Evolutionary conservation across 2,329 filamentous ascomycete species (phyloP), one percentile per base, ranked within the genome.

Genomic region (Metarhizium brunneum): DNA sequence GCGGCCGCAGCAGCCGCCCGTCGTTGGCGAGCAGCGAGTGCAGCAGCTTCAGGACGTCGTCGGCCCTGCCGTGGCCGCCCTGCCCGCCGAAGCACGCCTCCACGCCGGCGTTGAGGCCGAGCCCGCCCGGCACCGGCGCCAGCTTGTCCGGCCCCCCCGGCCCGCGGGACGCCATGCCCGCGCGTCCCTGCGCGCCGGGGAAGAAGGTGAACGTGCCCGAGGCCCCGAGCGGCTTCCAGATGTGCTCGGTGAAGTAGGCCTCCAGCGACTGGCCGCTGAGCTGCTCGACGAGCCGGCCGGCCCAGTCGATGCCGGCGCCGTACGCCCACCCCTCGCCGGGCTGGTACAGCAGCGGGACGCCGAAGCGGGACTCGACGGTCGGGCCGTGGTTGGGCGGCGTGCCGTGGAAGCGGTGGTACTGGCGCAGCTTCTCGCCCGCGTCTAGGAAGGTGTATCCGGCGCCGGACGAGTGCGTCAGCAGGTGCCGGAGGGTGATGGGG

Each of bases 291-390:
- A 25, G 3, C 25, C 25, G 25, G 0, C 66, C 66, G 0, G 61
- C 65, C 67, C 68, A 70, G 57, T 69, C 64, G 6, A 68, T 20
- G 0, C 61, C 61, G 29, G 57, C 59, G n/a, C 68, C 64, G 45
- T 69, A 70, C 0, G 49, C 53, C 66, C 66, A 71, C 4, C 60
- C 58, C 11, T 57, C 48, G 1, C 67, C 67, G 0, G 68, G 68
- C 35, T 68, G 62, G 50, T 66, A 66, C 3, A 68, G 42, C 3
- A 70, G 53, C 0, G 69, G 69, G 14, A 50, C n/a, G 6, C 16
- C 29, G 48, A 32, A 50, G 48, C 48, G 48, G n/a, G 30, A 4
- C 29, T 25, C 25, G 25, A 25, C 25, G 25, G 25, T 25, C 1
- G 25, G 25, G 1, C 25, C 25, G 25, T 25, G 25, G 25, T 25